A percentile compares a stretch with the other conserved stretches of the same genome.
Conservation (phyloP, 2,329 filamentous ascomycete species). For the Aspergillus sp. region DNA sequence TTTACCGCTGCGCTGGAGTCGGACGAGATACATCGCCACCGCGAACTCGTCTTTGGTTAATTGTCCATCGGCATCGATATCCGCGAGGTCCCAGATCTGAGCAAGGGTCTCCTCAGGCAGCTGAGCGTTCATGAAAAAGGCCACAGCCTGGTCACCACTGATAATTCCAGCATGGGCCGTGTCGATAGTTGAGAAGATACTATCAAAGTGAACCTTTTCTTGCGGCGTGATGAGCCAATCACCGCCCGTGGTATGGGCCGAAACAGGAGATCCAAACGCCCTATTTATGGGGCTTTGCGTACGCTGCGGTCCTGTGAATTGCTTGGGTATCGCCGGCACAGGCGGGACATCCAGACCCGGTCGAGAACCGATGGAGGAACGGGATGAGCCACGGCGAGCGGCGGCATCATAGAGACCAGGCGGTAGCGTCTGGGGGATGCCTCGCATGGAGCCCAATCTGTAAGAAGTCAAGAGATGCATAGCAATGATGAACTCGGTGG, state of each 20-base stretch:
- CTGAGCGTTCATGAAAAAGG: slow-evolving; percentile 89
- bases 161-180: slow-evolving; percentile 78
- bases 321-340: slow-evolving; percentile 72
- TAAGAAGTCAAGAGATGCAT: slow-evolving; percentile 96
- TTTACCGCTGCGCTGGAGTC: slow-evolving; percentile 76
- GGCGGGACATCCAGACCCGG: slow-evolving; percentile 51
- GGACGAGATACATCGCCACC: slow-evolving; percentile 95
- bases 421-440: slow-evolving; percentile 76
- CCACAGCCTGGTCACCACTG: slow-evolving; percentile 89
- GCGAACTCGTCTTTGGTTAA: slow-evolving; percentile 89
- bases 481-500: slow-evolving; percentile 93
- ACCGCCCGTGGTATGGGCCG: slow-evolving; percentile 55
- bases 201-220: slow-evolving; percentile 86
- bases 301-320: slow-evolving; percentile 64
- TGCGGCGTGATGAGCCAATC: slow-evolving; percentile 82
- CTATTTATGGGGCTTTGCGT: slow-evolving; percentile 61
- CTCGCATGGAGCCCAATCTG: slow-evolving; percentile 78
- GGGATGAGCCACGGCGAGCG: slow-evolving; percentile 61
- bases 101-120: slow-evolving; percentile 85
- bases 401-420: slow-evolving; percentile 88
- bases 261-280: slow-evolving; percentile 49
- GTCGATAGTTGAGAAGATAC: slow-evolving; percentile 80
- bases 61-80: slow-evolving; percentile 86
- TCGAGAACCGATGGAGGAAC: slow-evolving; percentile 52
- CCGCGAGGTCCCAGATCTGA: slow-evolving; percentile 95